Conservation (phyloP, 352 stramenopile genomes). For the Pythium phragmitis region DNA sequence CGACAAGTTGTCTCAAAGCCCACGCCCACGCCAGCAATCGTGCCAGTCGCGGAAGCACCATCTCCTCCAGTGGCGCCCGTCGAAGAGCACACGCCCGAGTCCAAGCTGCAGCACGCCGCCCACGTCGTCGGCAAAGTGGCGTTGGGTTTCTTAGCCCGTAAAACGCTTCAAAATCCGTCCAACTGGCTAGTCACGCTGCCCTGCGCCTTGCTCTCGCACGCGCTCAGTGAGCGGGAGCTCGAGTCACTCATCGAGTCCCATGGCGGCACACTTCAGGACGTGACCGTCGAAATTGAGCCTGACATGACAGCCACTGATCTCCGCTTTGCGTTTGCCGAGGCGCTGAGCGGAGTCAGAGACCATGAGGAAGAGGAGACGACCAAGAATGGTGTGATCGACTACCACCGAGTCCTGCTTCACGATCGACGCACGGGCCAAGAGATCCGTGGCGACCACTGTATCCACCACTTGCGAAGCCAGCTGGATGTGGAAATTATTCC, state of each 20-base stretch:
- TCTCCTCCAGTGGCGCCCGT: neutral
- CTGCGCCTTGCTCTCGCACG: constrained; percentile 28
- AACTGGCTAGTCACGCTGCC: constrained; percentile 56
- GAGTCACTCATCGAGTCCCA: constrained; percentile 14
- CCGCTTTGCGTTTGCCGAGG: constrained; percentile 41
- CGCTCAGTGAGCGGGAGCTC: constrained; percentile 39
- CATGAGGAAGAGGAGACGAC: neutral
- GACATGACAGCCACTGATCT: constrained; percentile 66
- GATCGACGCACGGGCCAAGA: constrained; percentile 24
- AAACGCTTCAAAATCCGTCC: constrained; percentile 36
- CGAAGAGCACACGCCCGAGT: constrained; percentile 16
- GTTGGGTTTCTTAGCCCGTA: constrained; percentile 42
- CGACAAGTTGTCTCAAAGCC: neutral
- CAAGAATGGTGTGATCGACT: constrained; percentile 21
- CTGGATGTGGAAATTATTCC: constrained; percentile 48
- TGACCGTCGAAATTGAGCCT: constrained; percentile 37
- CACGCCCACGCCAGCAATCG: neutral
- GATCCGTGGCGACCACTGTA: constrained; percentile 26
- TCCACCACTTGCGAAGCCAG: constrained; percentile 30
- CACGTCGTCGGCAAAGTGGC: constrained; percentile 52
- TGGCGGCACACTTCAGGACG: constrained; percentile 6
- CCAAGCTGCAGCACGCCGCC: constrained; percentile 35
- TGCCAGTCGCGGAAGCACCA: constrained; percentile 5
- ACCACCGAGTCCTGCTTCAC: constrained; percentile 24
- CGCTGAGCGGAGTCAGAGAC: constrained; percentile 24